These are phyloP conservation scores for Talaromyces trachyspermus DNA, from an alignment of 495 filamentous ascomycete species.

Conservation along the genomic window DNA sequence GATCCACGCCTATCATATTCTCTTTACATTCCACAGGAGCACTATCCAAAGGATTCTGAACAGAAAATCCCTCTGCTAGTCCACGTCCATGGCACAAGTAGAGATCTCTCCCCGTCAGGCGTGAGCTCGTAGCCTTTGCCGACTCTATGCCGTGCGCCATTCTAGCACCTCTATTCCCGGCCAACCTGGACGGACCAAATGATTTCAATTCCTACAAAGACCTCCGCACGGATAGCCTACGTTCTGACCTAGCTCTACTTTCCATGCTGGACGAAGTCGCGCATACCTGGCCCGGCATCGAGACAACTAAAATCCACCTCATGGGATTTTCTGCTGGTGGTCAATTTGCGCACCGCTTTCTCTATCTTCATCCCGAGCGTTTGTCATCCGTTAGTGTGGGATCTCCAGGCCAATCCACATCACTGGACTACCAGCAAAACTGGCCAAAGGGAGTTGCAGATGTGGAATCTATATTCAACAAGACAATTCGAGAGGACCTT, in stretches of 20 bases:
- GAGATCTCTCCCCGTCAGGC: neutral
- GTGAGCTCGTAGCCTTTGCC: neutral
- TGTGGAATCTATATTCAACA: conserved; percentile 12
- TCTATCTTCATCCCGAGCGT: conserved; percentile 22
- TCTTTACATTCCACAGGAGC: neutral
- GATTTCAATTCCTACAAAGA: neutral
- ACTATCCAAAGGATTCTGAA: neutral
- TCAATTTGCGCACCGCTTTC: conserved; percentile 22
- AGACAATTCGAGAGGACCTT: neutral
- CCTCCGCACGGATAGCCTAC: neutral
- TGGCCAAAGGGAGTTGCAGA: conserved; percentile 20
- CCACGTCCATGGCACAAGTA: neutral
- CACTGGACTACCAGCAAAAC: conserved; percentile 10
- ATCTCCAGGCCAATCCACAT: conserved; percentile 17
- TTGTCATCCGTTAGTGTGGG: conserved; percentile 17
- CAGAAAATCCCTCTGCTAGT: neutral
- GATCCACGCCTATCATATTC: neutral
- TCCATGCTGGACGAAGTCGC: conserved; percentile 11
- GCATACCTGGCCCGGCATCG: conserved; percentile 16
- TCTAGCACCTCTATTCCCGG: neutral
- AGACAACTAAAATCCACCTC: conserved; percentile 19
- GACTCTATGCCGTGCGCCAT: neutral
- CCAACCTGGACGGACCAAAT: neutral
- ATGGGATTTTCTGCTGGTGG: conserved; percentile 23
- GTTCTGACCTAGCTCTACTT: neutral